Conservation (phyloP, 2,329 filamentous ascomycete species). For the Cladosporium cucumerinum region DNA sequence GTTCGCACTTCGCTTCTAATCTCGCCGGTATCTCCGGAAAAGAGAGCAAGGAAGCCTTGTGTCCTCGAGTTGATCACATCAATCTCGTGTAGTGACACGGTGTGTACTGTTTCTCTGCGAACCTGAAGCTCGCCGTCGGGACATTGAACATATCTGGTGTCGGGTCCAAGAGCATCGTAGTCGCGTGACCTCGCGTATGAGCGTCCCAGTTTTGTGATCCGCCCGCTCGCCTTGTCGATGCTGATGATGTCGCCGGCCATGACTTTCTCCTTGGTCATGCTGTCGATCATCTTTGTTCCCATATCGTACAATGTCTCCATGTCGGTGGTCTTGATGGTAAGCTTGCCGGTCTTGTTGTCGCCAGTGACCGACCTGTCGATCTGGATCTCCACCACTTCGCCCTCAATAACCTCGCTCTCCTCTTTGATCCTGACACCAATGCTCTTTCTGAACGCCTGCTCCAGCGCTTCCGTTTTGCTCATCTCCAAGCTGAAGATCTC, state of each 20-base stretch:
- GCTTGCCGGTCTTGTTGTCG: conserved; percentile 94
- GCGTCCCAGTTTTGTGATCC: conserved; percentile 94
- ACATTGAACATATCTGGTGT: conserved; percentile 97
- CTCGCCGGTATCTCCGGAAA: conserved; percentile 96
- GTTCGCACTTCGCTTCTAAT: conserved; percentile 95
- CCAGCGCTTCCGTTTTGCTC: conserved; percentile 98
- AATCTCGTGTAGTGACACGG: conserved; percentile 94
- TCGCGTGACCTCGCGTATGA: conserved; percentile 93
- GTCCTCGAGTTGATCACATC: conserved; percentile 99
- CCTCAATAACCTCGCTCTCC: conserved; percentile 98
- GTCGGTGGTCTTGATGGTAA: conserved; percentile 98
- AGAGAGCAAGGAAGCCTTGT: conserved; percentile 95
- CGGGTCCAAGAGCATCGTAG: conserved; percentile 98
- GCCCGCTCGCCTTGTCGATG: conserved; percentile 96
- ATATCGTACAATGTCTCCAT: conserved; percentile 99
- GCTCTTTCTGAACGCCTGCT: conserved; percentile 97
- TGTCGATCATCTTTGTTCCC: conserved; percentile 99
- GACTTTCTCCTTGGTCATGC: conserved; percentile 98
- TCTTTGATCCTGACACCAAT: conserved; percentile 98
- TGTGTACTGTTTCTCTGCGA: conserved; percentile 94
- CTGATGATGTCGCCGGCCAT: conserved; percentile 98
- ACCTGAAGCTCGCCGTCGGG: conserved; percentile 97
- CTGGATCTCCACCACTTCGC: conserved; percentile 97
- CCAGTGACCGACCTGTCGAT: conserved; percentile 96
- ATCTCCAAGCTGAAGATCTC: conserved; percentile 99